Evolutionary conservation across 495 filamentous ascomycete genomes (phyloP).

Genomic region (Astrocystis sublimbata): DNA sequence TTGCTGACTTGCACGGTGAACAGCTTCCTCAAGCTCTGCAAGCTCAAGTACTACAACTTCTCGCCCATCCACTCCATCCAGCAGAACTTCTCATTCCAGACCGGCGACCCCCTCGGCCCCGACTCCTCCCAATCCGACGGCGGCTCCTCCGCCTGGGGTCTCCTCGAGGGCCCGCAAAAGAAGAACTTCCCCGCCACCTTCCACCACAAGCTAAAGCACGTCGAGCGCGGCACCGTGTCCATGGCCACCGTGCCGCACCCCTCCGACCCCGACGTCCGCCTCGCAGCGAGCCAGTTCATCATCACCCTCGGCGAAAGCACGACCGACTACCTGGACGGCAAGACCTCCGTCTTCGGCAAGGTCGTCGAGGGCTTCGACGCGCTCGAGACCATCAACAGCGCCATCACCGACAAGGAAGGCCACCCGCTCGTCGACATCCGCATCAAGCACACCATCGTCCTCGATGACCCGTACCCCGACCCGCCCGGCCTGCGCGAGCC

Average conservation of each 20-base stretch:
- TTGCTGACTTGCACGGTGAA: conserved; percentile 15
- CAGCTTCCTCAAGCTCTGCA: conserved; percentile 97
- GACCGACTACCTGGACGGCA: conserved; percentile 88
- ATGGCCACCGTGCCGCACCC: conserved; percentile 84
- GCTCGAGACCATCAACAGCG: conserved; percentile 87
- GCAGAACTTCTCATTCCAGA: conserved; percentile 91
- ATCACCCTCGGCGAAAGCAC: conserved; percentile 82
- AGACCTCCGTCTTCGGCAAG: conserved; percentile 90
- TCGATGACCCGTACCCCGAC: conserved; percentile 88
- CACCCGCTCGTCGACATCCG: conserved; percentile 87
- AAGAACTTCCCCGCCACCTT: conserved; percentile 82
- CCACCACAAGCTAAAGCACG: conserved; percentile 80
- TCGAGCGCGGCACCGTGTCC: conserved; percentile 85
- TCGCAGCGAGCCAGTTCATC: conserved; percentile 87
- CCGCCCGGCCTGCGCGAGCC: conserved; percentile 74
- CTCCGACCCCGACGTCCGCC: conserved; percentile 73
- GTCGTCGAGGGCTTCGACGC: conserved; percentile 92
- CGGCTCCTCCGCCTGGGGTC: conserved; percentile 87
- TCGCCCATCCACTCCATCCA: conserved; percentile 85
- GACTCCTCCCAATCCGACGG: conserved; percentile 81
- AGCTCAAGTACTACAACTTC: conserved; percentile 97
- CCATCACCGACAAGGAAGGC: conserved; percentile 81
- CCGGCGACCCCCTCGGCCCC: conserved; percentile 88
- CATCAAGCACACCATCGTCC: conserved; percentile 83
- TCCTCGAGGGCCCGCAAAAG: conserved; percentile 69